A percentile compares a stretch with the other conserved stretches of the same genome.
These are phyloP conservation scores for Chlorencoelia australis DNA, from an alignment of 2,329 filamentous ascomycete species.

Conservation along the genomic window DNA sequence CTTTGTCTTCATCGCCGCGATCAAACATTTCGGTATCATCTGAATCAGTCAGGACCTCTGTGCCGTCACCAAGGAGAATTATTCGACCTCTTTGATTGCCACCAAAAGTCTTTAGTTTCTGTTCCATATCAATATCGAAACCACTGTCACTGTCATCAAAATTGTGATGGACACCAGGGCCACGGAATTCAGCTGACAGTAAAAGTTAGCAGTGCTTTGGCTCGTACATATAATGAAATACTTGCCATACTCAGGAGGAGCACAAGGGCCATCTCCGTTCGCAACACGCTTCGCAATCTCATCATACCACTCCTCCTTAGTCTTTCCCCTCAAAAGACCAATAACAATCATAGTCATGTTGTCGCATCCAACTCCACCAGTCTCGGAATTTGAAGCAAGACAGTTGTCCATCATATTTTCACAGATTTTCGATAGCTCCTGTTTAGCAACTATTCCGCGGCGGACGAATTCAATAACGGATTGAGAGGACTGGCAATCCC, in stretches of 20 bases:
- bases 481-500: constrained; percentile 98
- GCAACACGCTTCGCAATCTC: constrained; percentile 88
- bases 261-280: constrained; percentile 94
- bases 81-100: constrained; percentile 71
- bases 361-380: constrained; percentile 93
- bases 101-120: constrained; percentile 51
- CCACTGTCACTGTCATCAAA: constrained; percentile 72
- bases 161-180: constrained; percentile 71
- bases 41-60: constrained; percentile 80
- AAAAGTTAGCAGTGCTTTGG: constrained; percentile 18
- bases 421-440: constrained; percentile 88
- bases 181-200: constrained; percentile 68
- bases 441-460: constrained; percentile 91
- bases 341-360: constrained; percentile 98
- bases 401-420: constrained; percentile 99
- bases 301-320: constrained; percentile 97
- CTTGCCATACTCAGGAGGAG: constrained; percentile 96
- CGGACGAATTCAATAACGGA: constrained; percentile 94
- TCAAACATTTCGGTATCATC: constrained; percentile 93
- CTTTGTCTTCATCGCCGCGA: constrained; percentile 74
- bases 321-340: constrained; percentile 81
- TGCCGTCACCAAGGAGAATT: constrained; percentile 91
- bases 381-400: constrained; percentile 93
- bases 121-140: constrained; percentile 66
- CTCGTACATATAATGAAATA: constrained; percentile 13